phyloP scores from a whole-genome alignment of 331 rosid genomes.

The Saraca asoca region DNA sequence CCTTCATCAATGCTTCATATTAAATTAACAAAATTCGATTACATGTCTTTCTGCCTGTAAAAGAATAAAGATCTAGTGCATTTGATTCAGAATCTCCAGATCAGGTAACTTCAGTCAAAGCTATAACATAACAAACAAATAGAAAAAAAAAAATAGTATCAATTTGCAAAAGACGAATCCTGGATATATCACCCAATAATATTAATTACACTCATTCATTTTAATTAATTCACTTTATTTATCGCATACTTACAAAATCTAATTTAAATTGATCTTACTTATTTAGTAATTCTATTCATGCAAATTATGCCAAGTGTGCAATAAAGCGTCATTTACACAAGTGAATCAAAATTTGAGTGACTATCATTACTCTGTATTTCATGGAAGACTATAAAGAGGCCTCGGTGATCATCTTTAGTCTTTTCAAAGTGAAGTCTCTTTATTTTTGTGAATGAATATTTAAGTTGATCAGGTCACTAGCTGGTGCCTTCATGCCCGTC shows the following conservation, averaged over 20 bases:
- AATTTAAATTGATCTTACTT: too few species aligned
- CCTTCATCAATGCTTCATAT: too few species aligned
- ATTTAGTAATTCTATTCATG: too few species aligned
- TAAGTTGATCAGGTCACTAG: slow-evolving; percentile 20
- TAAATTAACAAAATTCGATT: too few species aligned
- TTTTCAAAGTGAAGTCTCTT: slow-evolving; percentile 21
- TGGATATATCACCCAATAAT: not conserved
- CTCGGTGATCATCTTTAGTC: slow-evolving; percentile 23
- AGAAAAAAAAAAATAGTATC: not conserved
- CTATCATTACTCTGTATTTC: too few species aligned
- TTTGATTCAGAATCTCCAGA: slow-evolving; percentile 19
- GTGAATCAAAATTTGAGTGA: too few species aligned
- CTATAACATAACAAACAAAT: slow-evolving; percentile 4
- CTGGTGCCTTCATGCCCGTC: slow-evolving; percentile 2
- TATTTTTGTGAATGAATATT: slow-evolving; percentile 13
- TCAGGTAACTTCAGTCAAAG: slow-evolving; percentile 18
- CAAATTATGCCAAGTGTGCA: too few species aligned
- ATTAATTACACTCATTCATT: too few species aligned
- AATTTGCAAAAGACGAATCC: slow-evolving; percentile 18
- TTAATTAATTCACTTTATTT: too few species aligned
- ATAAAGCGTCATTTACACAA: too few species aligned
- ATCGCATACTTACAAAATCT: too few species aligned
- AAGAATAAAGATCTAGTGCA: slow-evolving; percentile 2
- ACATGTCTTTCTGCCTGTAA: slow-evolving; percentile 1
- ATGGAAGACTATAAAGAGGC: not conserved